Percentiles rank a stretch among this genome's conserved stretches.
Evolutionary conservation across 768 basidiomycete genomes (phyloP).

Genomic region (Lactarius tabidus): DNA sequence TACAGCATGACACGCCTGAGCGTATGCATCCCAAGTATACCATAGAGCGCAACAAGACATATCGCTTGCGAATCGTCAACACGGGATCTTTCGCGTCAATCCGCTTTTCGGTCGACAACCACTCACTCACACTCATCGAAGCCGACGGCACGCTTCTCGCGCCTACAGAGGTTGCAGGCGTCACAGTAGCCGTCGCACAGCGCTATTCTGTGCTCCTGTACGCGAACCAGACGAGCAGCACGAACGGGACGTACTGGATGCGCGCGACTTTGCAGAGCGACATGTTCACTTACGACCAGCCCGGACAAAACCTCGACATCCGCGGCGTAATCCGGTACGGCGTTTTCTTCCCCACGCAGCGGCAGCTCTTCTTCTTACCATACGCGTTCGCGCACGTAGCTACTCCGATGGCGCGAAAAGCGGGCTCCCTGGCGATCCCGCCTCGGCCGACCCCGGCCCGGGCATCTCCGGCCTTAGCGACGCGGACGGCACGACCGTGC

Average conservation of each 20-base stretch:
- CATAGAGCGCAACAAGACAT: slow-evolving; percentile 36
- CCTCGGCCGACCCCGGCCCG: slow-evolving; percentile 21
- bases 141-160: slow-evolving; percentile 44
- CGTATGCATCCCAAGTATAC: slow-evolving; percentile 31
- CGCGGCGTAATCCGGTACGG: slow-evolving; percentile 20
- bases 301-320: slow-evolving; percentile 23
- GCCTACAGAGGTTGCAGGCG: slow-evolving; percentile 37
- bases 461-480: neutral
- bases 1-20: slow-evolving; percentile 14
- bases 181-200: slow-evolving; percentile 45
- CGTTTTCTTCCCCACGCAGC: neutral
- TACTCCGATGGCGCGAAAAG: slow-evolving; percentile 15
- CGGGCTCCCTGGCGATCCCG: slow-evolving; percentile 11
- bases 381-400: too few species aligned
- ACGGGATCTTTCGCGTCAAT: slow-evolving; percentile 45
- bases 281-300: slow-evolving; percentile 32
- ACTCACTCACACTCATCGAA: slow-evolving; percentile 45
- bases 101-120: slow-evolving; percentile 44
- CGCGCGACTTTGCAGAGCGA: slow-evolving; percentile 37
- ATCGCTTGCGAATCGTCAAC: slow-evolving; percentile 48
- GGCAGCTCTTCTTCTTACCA: too few species aligned
- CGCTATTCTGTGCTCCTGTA: slow-evolving; percentile 46
- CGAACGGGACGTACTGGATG: slow-evolving; percentile 38
- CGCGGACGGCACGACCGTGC: slow-evolving; percentile 14
- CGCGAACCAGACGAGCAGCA: slow-evolving; percentile 38